Evolutionary conservation across 2,329 filamentous ascomycete genomes (phyloP).

Genomic region (Hypoxylon sp.): DNA sequence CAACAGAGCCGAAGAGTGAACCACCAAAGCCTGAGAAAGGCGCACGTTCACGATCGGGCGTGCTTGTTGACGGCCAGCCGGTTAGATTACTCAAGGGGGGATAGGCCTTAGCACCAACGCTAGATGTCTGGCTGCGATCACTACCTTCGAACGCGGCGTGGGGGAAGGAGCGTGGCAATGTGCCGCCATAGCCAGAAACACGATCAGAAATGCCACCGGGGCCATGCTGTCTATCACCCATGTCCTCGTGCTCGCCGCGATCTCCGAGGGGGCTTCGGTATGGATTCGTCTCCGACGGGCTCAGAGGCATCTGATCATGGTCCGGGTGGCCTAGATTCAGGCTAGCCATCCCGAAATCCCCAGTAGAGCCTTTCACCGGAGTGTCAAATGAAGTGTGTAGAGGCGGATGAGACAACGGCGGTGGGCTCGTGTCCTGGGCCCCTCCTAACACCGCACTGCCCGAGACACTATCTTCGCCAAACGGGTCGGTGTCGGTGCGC

Average conservation of each 20-base stretch:
- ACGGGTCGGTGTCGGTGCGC: slow-evolving; percentile 80
- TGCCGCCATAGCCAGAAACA: slow-evolving; percentile 57
- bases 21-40: slow-evolving; percentile 76
- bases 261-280: slow-evolving; percentile 91
- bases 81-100: slow-evolving; percentile 70
- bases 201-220: slow-evolving; percentile 66
- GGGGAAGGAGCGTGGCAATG: slow-evolving; percentile 58
- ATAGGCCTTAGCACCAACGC: slow-evolving; percentile 82
- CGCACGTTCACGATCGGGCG: slow-evolving; percentile 73
- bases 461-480: slow-evolving; percentile 70
- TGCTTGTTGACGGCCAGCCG: slow-evolving; percentile 74
- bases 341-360: slow-evolving; percentile 73
- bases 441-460: slow-evolving; percentile 81
- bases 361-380: slow-evolving; percentile 64
- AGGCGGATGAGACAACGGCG: slow-evolving; percentile 50
- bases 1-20: slow-evolving; percentile 81
- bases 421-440: slow-evolving; percentile 74
- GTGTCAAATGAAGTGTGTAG: slow-evolving; percentile 62
- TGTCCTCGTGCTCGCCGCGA: slow-evolving; percentile 71
- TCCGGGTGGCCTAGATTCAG: slow-evolving; percentile 69
- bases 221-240: slow-evolving; percentile 61
- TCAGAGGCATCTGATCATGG: slow-evolving; percentile 77
- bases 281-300: slow-evolving; percentile 95
- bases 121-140: slow-evolving; percentile 93
- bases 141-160: slow-evolving; percentile 73